phyloP scores from a whole-genome alignment of 2,329 filamentous ascomycete genomes.

The Exophiala viscosa region DNA sequence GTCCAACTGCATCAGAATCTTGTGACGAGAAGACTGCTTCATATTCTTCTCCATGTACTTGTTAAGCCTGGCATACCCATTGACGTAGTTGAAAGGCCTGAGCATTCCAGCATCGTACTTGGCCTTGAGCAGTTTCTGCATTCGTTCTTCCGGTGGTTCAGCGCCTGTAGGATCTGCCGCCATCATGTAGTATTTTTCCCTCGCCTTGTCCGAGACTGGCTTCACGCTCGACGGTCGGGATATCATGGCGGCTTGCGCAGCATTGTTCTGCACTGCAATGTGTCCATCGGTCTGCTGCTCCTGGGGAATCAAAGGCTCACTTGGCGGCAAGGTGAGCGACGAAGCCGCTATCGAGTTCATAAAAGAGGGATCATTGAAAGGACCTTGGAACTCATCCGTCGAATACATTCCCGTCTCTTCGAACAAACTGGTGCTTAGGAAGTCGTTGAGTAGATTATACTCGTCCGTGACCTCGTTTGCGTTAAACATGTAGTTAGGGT shows the following conservation, averaged over 20 bases:
- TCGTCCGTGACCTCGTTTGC: conserved; percentile 93
- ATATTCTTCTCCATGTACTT: conserved; percentile 91
- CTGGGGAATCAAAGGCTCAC: conserved; percentile 34
- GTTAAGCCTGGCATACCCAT: conserved; percentile 84
- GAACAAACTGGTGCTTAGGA: conserved; percentile 84
- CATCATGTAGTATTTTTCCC: conserved; percentile 91
- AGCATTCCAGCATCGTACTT: conserved; percentile 95
- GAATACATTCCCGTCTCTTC: conserved; percentile 70
- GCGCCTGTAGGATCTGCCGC: conserved; percentile 90
- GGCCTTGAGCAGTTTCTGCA: conserved; percentile 88
- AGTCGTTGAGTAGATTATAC: conserved; percentile 95
- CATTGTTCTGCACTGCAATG: conserved; percentile 35
- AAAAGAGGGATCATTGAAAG: conserved; percentile 58
- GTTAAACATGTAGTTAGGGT: conserved; percentile 92
- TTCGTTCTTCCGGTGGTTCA: conserved; percentile 83
- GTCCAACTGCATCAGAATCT: conserved; percentile 86
- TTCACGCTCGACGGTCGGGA: conserved; percentile 60
- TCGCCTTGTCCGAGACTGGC: conserved; percentile 59
- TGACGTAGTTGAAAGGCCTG: conserved; percentile 97
- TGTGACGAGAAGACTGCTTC: conserved; percentile 74
- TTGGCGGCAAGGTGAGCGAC: conserved; percentile 29
- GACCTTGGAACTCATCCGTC: conserved; percentile 60
- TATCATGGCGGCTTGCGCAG: conserved; percentile 50
- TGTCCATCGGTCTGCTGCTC: conserved; percentile 38
- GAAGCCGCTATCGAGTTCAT: conserved; percentile 42